Conservation (phyloP, 371 early-diverging fungal species). For the Haplosporangium sp. region DNA sequence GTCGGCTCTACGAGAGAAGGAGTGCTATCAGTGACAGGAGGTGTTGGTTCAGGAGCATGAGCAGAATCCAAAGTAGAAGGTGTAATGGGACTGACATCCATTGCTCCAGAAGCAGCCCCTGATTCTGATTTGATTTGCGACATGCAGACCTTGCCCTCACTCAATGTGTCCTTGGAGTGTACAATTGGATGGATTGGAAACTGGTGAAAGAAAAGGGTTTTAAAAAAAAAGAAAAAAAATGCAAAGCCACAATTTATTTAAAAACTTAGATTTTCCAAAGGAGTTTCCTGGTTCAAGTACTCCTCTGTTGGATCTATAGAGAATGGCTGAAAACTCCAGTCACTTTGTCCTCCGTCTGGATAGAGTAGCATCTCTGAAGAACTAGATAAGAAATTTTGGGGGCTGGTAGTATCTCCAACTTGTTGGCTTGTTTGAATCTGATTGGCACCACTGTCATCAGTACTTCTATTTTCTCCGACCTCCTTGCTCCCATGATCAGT, state of each 20-base stretch:
- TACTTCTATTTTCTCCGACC: not conserved
- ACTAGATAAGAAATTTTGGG: conserved; percentile 18
- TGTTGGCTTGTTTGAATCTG: not conserved
- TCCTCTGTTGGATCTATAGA: conserved; percentile 21
- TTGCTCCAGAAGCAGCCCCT: conserved; percentile 1
- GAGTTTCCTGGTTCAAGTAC: conserved; percentile 19
- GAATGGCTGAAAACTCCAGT: conserved; percentile 37
- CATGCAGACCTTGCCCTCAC: conserved; percentile 11
- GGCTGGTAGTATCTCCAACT: not conserved
- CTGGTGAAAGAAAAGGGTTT: not conserved
- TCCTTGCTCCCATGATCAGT: not conserved
- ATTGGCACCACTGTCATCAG: not conserved
- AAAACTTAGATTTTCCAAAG: not conserved
- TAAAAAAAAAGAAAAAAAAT: too few relatives aligned
- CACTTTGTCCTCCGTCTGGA: conserved; percentile 23
- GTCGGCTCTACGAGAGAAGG: not conserved
- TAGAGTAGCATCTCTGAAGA: conserved; percentile 38
- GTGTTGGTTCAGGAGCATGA: not conserved
- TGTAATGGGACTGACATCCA: conserved; percentile 5
- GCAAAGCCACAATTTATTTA: conserved; percentile 5
- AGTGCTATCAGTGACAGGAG: too few relatives aligned
- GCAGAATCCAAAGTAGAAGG: conserved; percentile 3
- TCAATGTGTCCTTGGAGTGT: not conserved
- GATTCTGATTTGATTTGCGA: conserved; percentile 21
- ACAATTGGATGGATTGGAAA: not conserved